phyloP scores from a whole-genome alignment of 495 filamentous ascomycete genomes.

The Mycothermus thermophilus region DNA sequence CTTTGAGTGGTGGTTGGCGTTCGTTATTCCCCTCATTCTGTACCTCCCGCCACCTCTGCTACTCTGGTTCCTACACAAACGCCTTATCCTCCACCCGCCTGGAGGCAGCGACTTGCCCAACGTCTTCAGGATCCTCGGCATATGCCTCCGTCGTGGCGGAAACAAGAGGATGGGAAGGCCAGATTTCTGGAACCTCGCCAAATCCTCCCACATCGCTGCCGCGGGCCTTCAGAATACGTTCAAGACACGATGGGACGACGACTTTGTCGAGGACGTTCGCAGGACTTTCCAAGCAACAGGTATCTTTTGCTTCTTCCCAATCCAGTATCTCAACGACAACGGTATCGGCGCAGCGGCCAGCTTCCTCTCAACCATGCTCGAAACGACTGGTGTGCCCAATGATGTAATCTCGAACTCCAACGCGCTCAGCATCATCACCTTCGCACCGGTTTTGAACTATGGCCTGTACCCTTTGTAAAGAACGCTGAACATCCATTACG shows the following conservation, averaged over 20 bases:
- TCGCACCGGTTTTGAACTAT: constrained; percentile 52
- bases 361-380: constrained; percentile 48
- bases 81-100: constrained; percentile 35
- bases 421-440: constrained; percentile 54
- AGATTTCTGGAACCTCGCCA: constrained; percentile 51
- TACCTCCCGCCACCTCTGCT: constrained; percentile 44
- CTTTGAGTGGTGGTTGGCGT: constrained; percentile 53
- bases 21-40: constrained; percentile 51
- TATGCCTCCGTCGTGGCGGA: constrained; percentile 43
- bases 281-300: constrained; percentile 45
- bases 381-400: constrained; percentile 57
- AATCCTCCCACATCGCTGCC: constrained; percentile 42
- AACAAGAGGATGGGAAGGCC: constrained; percentile 38
- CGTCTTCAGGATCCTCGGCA: constrained; percentile 39
- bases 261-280: constrained; percentile 44
- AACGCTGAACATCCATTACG: constrained; percentile 49
- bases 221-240: constrained; percentile 27
- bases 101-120: constrained; percentile 40
- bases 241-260: constrained; percentile 34
- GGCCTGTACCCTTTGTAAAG: constrained; percentile 54
- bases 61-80: constrained; percentile 39
- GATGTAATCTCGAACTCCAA: constrained; percentile 69
- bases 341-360: constrained; percentile 32
- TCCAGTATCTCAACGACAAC: constrained; percentile 52
- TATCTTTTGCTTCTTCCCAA: constrained; percentile 52